phyloP scores from a whole-genome alignment of 2,329 filamentous ascomycete genomes.

The Diplodia sapinea region DNA sequence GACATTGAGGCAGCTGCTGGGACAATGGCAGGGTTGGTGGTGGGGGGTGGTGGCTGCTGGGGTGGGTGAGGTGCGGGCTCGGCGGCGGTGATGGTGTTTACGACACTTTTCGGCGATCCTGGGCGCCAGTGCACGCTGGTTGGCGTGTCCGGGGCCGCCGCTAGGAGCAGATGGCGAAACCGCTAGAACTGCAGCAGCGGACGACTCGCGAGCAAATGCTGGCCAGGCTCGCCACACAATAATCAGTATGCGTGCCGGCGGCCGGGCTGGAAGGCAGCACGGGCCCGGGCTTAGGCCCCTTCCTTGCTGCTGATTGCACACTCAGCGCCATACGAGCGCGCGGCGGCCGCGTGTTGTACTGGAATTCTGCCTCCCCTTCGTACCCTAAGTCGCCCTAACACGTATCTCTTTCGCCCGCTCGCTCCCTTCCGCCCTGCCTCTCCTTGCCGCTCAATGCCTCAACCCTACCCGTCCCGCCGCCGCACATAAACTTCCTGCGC shows the following conservation, averaged over 20 bases:
- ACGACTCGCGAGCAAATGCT: neutral
- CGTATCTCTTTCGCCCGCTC: slow-evolving; percentile 21
- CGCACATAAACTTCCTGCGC: slow-evolving; percentile 8
- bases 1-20: slow-evolving; percentile 65
- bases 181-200: slow-evolving; percentile 35
- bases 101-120: slow-evolving; percentile 27
- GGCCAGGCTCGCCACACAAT: neutral
- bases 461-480: slow-evolving; percentile 9
- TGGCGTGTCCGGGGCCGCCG: slow-evolving; percentile 35
- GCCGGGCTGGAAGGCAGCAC: slow-evolving; percentile 16
- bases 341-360: slow-evolving; percentile 19
- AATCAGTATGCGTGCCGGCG: neutral
- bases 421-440: neutral
- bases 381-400: slow-evolving; percentile 13
- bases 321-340: slow-evolving; percentile 4
- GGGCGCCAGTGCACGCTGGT: slow-evolving; percentile 35
- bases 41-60: slow-evolving; percentile 33
- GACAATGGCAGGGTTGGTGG: slow-evolving; percentile 35
- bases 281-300: slow-evolving; percentile 14
- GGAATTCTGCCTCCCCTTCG: slow-evolving; percentile 24
- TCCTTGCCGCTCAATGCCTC: slow-evolving; percentile 17
- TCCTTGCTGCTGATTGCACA: slow-evolving; percentile 26
- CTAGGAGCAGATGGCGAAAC: slow-evolving; percentile 36
- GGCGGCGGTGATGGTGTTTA: slow-evolving; percentile 15
- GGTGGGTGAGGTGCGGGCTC: slow-evolving; percentile 19